Percentiles rank a stretch among this genome's conserved stretches.
phyloP scores from a whole-genome alignment of 148 eudicot genomes.

The Beta vulgaris region DNA sequence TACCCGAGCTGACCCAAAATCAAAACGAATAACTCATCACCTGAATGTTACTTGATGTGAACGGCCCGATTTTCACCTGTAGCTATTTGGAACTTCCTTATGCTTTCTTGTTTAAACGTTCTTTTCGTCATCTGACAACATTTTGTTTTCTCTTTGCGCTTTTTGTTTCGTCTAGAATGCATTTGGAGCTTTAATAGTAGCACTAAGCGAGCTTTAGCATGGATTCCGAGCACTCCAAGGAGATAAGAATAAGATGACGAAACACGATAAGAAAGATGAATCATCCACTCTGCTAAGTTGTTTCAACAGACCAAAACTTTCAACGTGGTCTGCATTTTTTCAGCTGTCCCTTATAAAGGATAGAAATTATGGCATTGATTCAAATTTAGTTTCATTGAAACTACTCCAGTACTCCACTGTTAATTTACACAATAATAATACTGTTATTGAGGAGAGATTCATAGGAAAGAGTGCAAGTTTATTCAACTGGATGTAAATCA shows the following conservation, averaged over 20 bases:
- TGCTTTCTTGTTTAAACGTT: neutral
- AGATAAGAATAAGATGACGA: neutral
- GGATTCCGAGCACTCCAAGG: neutral
- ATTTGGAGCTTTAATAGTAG: neutral
- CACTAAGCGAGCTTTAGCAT: neutral
- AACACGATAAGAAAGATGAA: neutral
- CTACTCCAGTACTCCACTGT: no score
- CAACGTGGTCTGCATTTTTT: neutral
- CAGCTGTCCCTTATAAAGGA: neutral
- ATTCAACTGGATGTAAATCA: neutral
- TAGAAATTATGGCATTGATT: neutral
- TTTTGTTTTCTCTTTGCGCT: neutral
- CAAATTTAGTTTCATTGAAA: neutral
- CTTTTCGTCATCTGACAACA: neutral
- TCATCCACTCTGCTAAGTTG: neutral
- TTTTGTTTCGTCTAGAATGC: constrained; percentile 16
- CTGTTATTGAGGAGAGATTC: neutral
- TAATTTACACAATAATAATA: no score
- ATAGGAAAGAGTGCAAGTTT: neutral
- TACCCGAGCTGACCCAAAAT: no score
- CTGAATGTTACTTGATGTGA: no score
- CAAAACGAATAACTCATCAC: no score
- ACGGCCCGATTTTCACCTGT: neutral
- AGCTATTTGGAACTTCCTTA: neutral
- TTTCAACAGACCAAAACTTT: neutral